Evolutionary conservation across 176 grass and related monocot genomes (phyloP).

Genomic region (sorghum (Sorghum bicolor)): Sorghum_bicolor_NCBIv3 NC_012871.2:593501-594000

Average conservation of each 20-base stretch:
- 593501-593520: too few relatives aligned
- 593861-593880: not conserved
- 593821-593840: not conserved
- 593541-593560: slow-evolving; percentile 8
- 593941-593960: not conserved
- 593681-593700: slow-evolving; percentile 45
- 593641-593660: slow-evolving; percentile 62
- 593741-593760: not conserved
- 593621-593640: slow-evolving; percentile 84
- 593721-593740: slow-evolving; percentile 19
- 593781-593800: not conserved
- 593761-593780: not conserved
- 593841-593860: not conserved
- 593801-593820: not conserved
- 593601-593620: slow-evolving; percentile 68
- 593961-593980: not conserved
- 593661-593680: slow-evolving; percentile 78
- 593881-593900: not conserved
- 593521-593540: not conserved
- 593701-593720: slow-evolving; percentile 52
- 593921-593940: not conserved
- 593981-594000: not conserved
- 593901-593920: not conserved
- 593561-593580: slow-evolving; percentile 85
- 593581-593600: slow-evolving; percentile 67